A percentile compares a stretch with the other conserved stretches of the same genome.
Conservation (phyloP, 1,284 basidiomycete genomes). For the Fomitopsis schrenkii region DNA sequence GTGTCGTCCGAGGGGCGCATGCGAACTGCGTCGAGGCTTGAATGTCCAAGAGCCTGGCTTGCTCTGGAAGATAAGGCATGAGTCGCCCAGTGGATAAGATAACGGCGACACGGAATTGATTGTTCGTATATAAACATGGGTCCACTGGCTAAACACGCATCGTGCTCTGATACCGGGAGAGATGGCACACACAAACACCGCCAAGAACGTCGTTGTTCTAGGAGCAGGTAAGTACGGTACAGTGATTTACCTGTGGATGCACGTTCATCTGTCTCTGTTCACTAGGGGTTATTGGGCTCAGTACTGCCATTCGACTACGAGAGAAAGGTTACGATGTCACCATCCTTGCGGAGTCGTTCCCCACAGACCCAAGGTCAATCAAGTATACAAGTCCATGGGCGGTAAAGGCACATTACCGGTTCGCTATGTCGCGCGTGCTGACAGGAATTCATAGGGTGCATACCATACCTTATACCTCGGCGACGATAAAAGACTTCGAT, state of each 20-base stretch:
- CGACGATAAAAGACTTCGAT: constrained; percentile 44
- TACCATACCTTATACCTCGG: constrained; percentile 62
- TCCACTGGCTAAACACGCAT: not conserved
- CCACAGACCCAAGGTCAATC: constrained; percentile 62
- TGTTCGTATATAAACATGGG: not conserved
- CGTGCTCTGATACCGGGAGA: not conserved
- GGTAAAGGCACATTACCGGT: constrained; percentile 35
- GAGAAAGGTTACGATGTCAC: constrained; percentile 57
- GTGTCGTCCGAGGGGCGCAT: no score
- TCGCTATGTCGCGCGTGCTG: constrained; percentile 21
- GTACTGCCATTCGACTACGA: constrained; percentile 63
- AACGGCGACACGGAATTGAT: not conserved
- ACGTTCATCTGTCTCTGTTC: not conserved
- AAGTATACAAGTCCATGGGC: constrained; percentile 78
- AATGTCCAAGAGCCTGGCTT: not conserved
- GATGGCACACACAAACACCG: not conserved
- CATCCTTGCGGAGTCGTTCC: constrained; percentile 65
- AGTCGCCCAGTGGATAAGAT: not conserved
- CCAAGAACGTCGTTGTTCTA: constrained; percentile 27
- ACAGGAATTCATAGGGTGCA: constrained; percentile 40
- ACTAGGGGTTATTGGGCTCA: constrained; percentile 68
- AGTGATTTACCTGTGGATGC: not conserved
- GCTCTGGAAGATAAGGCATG: not conserved
- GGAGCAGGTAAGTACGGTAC: constrained; percentile 24
- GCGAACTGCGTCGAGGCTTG: no score